A percentile compares a stretch with the other conserved stretches of the same genome.
phyloP scores from a whole-genome alignment of 2,329 filamentous ascomycete species.

The Trichoderma cornu-damae region DNA sequence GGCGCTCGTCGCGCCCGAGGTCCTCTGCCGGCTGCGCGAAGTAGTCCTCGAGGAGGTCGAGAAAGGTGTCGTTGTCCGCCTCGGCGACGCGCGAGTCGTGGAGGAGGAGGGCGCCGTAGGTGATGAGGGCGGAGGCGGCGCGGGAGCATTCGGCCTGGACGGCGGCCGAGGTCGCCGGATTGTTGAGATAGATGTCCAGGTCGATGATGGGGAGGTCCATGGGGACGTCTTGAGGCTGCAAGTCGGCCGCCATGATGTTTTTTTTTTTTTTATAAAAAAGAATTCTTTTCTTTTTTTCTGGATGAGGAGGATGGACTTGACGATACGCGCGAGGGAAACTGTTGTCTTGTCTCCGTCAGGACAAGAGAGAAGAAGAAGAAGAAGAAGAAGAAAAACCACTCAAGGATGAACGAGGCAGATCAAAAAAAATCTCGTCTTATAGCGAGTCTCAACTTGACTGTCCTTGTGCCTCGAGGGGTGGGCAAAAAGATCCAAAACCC shows the following conservation, averaged over 20 bases:
- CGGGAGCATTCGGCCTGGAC: slow-evolving; percentile 49
- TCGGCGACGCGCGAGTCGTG: slow-evolving; percentile 56
- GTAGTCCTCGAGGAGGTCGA: slow-evolving; percentile 61
- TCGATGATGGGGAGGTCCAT: slow-evolving; percentile 59
- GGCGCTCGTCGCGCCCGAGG: slow-evolving; percentile 49
- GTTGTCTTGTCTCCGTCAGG: too few relatives aligned
- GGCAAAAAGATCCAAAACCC: neutral
- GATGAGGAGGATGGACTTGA: too few relatives aligned
- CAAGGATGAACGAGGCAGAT: too few relatives aligned
- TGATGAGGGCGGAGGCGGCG: slow-evolving; percentile 53
- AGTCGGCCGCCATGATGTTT: slow-evolving; percentile 12
- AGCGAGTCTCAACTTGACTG: slow-evolving; percentile 1
- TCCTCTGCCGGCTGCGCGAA: slow-evolving; percentile 50
- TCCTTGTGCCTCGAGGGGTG: neutral
- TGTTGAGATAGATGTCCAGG: slow-evolving; percentile 51
- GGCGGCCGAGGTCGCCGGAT: slow-evolving; percentile 38
- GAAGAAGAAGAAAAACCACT: neutral
- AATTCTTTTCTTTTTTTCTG: too few relatives aligned
- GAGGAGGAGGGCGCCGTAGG: slow-evolving; percentile 55
- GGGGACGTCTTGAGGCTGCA: slow-evolving; percentile 16
- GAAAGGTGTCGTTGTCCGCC: slow-evolving; percentile 50
- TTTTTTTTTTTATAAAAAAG: neutral
- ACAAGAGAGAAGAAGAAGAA: neutral
- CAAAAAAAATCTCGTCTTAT: too few relatives aligned
- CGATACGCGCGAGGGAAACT: neutral